Base-by-base conservation (phyloP, 371 early-diverging fungal genomes). In the Phascolomyces articulosus region DNA sequence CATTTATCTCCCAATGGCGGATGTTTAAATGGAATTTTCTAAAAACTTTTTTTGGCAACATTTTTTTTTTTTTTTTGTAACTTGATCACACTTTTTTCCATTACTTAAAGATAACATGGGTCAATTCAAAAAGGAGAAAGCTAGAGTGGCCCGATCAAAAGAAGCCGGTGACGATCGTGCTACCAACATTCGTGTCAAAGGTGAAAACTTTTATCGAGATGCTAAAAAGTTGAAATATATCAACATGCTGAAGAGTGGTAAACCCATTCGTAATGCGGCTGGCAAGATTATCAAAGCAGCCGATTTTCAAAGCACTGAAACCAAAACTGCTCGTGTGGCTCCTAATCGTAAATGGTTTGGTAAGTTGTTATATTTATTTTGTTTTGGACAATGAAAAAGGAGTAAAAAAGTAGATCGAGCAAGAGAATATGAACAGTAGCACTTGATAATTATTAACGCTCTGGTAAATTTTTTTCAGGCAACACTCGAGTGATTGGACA, bases 301-400 rank as follows among this genome's bases (percentile, higher is more conserved):
- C 16, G 86, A 83, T 28, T 99, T 93, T 79, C 99, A 99, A 86
- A 87, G 86, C 68, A 87, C 83, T 34, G 85, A 89, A 59, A 91
- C 91, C 13, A 81, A 88, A 28, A 90, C 91, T 10, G 92, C 93
- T 23, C 87, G 97, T 66, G 92, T 99, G 21, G 93, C 94, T 61
- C 96, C 99, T 61, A 91, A 96, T 77, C 87, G 99, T 77, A 90
- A 93, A 70, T 99, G 99, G 99, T 99, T 99, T 79, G 96, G 96
- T 84, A 84, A 72, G 85, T 73, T 51, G 24, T 31, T n/a, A 40
- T 23, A 11, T 51, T n/a, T n/a, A n/a, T n/a, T n/a, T n/a, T n/a
- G n/a, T n/a, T n/a, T n/a, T n/a, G n/a, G n/a, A n/a, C n/a, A n/a
- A n/a, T n/a, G n/a, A n/a, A n/a, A n/a, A n/a, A n/a, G n/a, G n/a